These are phyloP conservation scores for Arabidopsis arenosa DNA, from an alignment of 345 rosid species.

Conservation along the genomic window DNA sequence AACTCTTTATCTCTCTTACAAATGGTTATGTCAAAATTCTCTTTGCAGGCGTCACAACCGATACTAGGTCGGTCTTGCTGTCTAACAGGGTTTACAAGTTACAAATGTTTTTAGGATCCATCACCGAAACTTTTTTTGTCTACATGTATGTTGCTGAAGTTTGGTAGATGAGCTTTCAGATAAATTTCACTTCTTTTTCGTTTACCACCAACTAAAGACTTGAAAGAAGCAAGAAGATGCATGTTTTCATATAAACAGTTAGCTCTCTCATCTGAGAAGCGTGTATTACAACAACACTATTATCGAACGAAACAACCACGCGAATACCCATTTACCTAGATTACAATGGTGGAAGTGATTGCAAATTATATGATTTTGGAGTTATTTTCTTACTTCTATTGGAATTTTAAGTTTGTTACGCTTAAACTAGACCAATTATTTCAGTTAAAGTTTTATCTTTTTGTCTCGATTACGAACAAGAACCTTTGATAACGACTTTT, in stretches of 20 bases:
- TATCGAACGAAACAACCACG: background rate
- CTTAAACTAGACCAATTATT: background rate
- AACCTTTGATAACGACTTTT: background rate
- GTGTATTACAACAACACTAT: background rate
- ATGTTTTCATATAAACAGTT: background rate
- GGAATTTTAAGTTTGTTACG: background rate
- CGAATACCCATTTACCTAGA: background rate
- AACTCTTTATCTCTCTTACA: conserved; percentile 2
- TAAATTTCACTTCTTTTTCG: background rate
- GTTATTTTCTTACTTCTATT: background rate
- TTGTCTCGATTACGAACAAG: background rate
- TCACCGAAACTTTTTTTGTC: background rate
- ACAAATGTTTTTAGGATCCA: conserved; percentile 16
- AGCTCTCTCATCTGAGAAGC: background rate
- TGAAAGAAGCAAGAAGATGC: background rate
- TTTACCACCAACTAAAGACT: background rate
- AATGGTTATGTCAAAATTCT: background rate
- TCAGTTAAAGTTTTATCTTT: background rate
- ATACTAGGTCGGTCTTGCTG: conserved; percentile 21
- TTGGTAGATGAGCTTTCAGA: background rate
- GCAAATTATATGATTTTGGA: background rate
- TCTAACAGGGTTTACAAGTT: conserved; percentile 1
- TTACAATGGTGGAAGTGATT: background rate
- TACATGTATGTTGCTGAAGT: conserved; percentile 18
- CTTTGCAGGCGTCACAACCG: conserved; percentile 41